These are phyloP conservation scores for Colletotrichum zoysiae DNA, from an alignment of 2,329 filamentous ascomycete species.

Conservation along the genomic window DNA sequence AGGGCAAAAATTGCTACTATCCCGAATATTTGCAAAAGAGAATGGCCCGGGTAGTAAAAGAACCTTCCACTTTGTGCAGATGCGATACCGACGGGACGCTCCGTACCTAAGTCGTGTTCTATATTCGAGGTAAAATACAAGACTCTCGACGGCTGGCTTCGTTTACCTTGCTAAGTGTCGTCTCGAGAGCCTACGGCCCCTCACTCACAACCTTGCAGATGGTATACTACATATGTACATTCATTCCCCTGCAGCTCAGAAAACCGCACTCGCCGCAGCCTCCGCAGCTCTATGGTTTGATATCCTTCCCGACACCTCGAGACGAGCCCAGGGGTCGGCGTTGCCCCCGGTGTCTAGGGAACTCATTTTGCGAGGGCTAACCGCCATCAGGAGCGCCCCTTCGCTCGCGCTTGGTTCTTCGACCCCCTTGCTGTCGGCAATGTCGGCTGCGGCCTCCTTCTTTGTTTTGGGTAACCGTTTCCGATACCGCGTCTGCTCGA, in stretches of 20 bases:
- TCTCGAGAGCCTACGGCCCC: not conserved
- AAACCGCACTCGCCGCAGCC: not conserved
- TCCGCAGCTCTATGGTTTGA: not conserved
- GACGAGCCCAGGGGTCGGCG: not conserved
- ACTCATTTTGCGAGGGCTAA: not conserved
- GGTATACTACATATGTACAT: constrained; percentile 22
- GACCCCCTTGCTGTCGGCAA: not conserved
- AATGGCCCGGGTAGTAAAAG: too few relatives aligned
- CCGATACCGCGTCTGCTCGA: not conserved
- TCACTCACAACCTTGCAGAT: not conserved
- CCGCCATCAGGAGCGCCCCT: not conserved
- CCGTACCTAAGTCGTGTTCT: not conserved
- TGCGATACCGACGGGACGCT: not conserved
- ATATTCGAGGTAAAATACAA: not conserved
- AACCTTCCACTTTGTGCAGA: too few relatives aligned
- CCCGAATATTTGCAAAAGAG: not conserved
- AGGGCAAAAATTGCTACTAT: not conserved
- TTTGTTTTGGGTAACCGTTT: not conserved
- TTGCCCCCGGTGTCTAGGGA: not conserved
- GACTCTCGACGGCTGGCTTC: not conserved
- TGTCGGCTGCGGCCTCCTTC: not conserved
- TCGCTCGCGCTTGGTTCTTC: not conserved
- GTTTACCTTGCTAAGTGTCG: not conserved
- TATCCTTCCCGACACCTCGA: not conserved
- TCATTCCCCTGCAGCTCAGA: not conserved